Evolutionary conservation across 352 stramenopile genomes (phyloP).

Genomic region (Peronospora tabacina): DNA sequence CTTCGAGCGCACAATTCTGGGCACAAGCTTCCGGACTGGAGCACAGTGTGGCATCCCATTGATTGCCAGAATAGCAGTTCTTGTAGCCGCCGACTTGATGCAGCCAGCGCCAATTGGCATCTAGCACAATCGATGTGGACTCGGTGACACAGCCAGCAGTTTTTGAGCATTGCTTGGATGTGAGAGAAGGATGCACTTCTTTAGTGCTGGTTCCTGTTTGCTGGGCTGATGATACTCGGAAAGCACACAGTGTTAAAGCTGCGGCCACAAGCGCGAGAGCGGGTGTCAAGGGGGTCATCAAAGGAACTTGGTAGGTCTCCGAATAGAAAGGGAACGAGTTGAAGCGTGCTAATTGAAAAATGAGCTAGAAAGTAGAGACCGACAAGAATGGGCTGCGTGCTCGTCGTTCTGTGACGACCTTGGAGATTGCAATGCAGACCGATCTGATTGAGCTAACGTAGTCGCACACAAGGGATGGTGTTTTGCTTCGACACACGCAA

Average conservation of each 20-base stretch:
- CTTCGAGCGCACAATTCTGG: constrained; percentile 57
- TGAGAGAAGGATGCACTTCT: constrained; percentile 47
- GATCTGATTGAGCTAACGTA: too few species aligned
- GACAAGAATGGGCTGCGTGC: not conserved
- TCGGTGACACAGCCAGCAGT: constrained; percentile 33
- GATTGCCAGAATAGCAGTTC: constrained; percentile 60
- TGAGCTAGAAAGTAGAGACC: constrained; percentile 4
- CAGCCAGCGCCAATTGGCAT: constrained; percentile 70
- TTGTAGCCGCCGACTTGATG: constrained; percentile 54
- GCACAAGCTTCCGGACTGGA: constrained; percentile 38
- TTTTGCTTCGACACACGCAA: not conserved
- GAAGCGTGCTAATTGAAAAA: constrained; percentile 22
- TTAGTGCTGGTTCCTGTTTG: constrained; percentile 37
- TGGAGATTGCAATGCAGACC: not conserved
- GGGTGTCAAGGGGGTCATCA: constrained; percentile 19
- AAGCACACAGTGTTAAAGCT: constrained; percentile 12
- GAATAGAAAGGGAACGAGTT: not conserved
- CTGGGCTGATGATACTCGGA: constrained; percentile 24
- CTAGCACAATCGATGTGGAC: constrained; percentile 51
- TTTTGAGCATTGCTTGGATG: constrained; percentile 39
- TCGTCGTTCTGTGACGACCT: not conserved
- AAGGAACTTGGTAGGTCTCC: not conserved
- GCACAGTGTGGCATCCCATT: constrained; percentile 49
- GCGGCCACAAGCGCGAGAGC: constrained; percentile 12
- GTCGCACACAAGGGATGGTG: constrained; percentile 8